Evolutionary conservation across 345 rosid species (phyloP), one percentile per base, ranked within the genome.

Genomic region (Eucalyptus globulus): DNA sequence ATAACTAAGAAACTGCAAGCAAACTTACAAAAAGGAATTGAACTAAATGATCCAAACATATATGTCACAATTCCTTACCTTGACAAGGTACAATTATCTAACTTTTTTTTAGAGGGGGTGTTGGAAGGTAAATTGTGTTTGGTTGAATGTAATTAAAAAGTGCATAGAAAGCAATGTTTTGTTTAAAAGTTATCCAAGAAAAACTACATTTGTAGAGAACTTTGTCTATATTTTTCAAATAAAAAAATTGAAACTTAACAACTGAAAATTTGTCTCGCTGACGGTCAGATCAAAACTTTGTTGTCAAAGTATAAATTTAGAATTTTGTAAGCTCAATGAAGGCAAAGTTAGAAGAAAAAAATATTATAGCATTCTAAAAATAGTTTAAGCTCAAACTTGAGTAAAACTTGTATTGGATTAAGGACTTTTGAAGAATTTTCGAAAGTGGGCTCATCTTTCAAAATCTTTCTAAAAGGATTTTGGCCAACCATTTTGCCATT

Each of bases 221-320:
- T 17, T 34, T 17, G 21, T 21, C 80, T 69, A 17, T 16, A 34
- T 69, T 5, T 69, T 17, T 34, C 26, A 19, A 34, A 69, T 17
- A 17, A 67, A 69, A 31, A 16, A 69, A 69, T 17, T 34, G 44
- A 69, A 69, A 40, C 80, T 34, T 2, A 9, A 40, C 7, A 34
- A 17, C 10, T 1, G 3, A n/a, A 14, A 0, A 60, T 60, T 27
- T 60, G 8, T 26, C 11, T n/a, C 0, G 3, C 3, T 1, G 2
- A 8, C 2, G 0, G 1, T 65, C 0, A 14, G 1, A 65, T 4
- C 2, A n/a, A 15, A n/a, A 22, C 26, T 5, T 56, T 24, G 2
- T 37, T 72, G 24, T 37, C 2, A 4, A 6, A 34, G 0, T 40
- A 72, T 37, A 37, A 72, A 72, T 9, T 5, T 34, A 7, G 13